Conservation (phyloP, 768 basidiomycete species). For the Tricholoma matsutake region DNA sequence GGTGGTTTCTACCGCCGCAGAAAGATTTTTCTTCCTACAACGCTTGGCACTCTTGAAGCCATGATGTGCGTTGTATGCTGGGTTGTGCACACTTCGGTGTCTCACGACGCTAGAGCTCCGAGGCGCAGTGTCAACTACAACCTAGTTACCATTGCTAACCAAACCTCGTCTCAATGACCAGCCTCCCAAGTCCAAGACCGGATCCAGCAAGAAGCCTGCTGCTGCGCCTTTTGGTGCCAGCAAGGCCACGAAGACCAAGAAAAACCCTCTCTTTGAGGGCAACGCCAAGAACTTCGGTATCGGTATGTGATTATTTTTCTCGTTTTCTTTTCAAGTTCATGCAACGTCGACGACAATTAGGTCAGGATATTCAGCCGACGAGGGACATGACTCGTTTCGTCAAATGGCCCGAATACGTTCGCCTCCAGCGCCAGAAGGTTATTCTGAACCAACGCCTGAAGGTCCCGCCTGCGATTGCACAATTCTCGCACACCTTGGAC, state of each 20-base stretch:
- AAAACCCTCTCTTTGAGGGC: conserved; percentile 96
- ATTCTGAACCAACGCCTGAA: conserved; percentile 97
- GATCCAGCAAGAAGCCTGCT: conserved; percentile 81
- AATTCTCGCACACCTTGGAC: conserved; percentile 97
- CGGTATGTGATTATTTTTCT: conserved; percentile 46
- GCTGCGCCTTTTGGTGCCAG: conserved; percentile 78
- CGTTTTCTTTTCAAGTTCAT: not conserved
- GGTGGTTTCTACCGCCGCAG: conserved; percentile 14
- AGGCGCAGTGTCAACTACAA: conserved; percentile 34
- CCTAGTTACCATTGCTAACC: conserved; percentile 38
- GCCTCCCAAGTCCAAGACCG: conserved; percentile 73
- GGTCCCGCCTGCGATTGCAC: conserved; percentile 96
- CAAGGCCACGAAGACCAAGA: conserved; percentile 72
- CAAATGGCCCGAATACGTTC: conserved; percentile 99
- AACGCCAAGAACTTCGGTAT: conserved; percentile 92
- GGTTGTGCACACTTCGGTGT: conserved; percentile 26
- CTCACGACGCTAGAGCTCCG: conserved; percentile 54
- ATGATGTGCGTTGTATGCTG: conserved; percentile 36
- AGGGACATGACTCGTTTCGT: conserved; percentile 95
- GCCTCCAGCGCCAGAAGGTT: conserved; percentile 97
- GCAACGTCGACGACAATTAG: conserved; percentile 34
- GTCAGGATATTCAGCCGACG: conserved; percentile 89
- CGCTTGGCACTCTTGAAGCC: conserved; percentile 22
- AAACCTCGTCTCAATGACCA: conserved; percentile 87
- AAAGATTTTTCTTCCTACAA: conserved; percentile 13